Evolutionary conservation across 1,284 basidiomycete species (phyloP).

Genomic region (Kwoniella shivajii): DNA sequence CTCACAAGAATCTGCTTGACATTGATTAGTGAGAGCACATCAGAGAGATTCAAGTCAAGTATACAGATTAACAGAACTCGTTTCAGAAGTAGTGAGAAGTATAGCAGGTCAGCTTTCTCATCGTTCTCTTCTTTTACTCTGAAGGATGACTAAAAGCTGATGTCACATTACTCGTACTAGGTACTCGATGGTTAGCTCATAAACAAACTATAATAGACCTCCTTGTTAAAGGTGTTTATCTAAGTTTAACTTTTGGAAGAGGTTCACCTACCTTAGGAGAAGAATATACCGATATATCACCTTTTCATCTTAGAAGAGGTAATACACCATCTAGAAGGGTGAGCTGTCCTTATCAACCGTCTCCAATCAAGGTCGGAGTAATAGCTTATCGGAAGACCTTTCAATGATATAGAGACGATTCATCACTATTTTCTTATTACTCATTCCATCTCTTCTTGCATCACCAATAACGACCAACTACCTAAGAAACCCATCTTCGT

Average conservation of each 20-base stretch:
- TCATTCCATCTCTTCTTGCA: constrained; percentile 63
- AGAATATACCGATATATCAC: constrained; percentile 87
- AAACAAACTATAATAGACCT: constrained; percentile 80
- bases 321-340: constrained; percentile 30
- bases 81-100: constrained; percentile 71
- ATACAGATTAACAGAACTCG: constrained; percentile 70
- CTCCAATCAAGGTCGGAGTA: background rate
- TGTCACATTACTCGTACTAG: constrained; percentile 54
- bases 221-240: constrained; percentile 70
- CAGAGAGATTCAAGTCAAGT: constrained; percentile 82
- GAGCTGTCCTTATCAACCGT: background rate
- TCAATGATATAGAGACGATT: constrained; percentile 53
- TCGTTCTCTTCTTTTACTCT: background rate
- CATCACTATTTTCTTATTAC: constrained; percentile 64
- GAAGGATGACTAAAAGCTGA: background rate
- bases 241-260: constrained; percentile 74
- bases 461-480: constrained; percentile 52
- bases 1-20: background rate
- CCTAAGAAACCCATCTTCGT: constrained; percentile 41
- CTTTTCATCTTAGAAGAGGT: constrained; percentile 57
- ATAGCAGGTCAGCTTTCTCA: constrained; percentile 67
- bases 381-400: background rate
- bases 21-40: constrained; percentile 72
- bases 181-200: constrained; percentile 79
- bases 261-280: constrained; percentile 83